A percentile compares a stretch with the other conserved stretches of the same genome.
phyloP scores from a whole-genome alignment of 805 yeast species.

The Saccharomycopsis synnaedendra region DNA sequence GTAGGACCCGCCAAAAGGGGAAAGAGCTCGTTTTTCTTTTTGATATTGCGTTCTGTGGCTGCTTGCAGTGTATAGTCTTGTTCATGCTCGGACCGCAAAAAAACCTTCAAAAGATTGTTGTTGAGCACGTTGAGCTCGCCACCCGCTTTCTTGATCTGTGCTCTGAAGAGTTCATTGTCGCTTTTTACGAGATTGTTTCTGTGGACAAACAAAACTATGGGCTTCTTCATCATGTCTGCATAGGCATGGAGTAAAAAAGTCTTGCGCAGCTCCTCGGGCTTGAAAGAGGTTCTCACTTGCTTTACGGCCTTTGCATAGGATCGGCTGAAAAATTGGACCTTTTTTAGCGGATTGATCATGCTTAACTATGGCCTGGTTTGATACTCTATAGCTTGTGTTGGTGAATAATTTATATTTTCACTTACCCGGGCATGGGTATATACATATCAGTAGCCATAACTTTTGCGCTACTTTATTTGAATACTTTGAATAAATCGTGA shows the following conservation, averaged over 20 bases:
- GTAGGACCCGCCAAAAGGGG: slow-evolving; percentile 78
- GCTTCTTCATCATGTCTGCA: slow-evolving; percentile 53
- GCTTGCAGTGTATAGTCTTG: slow-evolving; percentile 62
- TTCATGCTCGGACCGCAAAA: slow-evolving; percentile 57
- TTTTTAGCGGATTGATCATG: background rate
- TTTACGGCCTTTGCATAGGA: slow-evolving; percentile 18
- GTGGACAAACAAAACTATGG: slow-evolving; percentile 70
- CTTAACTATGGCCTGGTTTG: too few relatives aligned
- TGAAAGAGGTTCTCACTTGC: slow-evolving; percentile 32
- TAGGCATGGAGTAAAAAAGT: slow-evolving; percentile 78
- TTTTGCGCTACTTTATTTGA: too few relatives aligned
- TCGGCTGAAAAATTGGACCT: background rate
- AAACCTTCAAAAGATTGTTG: slow-evolving; percentile 61
- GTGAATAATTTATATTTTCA: too few relatives aligned
- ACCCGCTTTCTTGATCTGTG: slow-evolving; percentile 52
- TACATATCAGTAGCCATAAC: too few relatives aligned
- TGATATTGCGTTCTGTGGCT: slow-evolving; percentile 32
- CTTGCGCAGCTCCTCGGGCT: slow-evolving; percentile 64
- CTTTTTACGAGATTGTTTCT: slow-evolving; percentile 66
- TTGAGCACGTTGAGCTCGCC: slow-evolving; percentile 61
- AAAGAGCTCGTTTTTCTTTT: slow-evolving; percentile 52
- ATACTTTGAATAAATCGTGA: too few relatives aligned
- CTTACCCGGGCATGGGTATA: too few relatives aligned
- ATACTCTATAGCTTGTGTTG: too few relatives aligned
- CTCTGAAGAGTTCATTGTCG: slow-evolving; percentile 57